These are phyloP conservation scores for Coelastrella sp. DNA, from an alignment of 139 green algal species.

Conservation along the genomic window DNA sequence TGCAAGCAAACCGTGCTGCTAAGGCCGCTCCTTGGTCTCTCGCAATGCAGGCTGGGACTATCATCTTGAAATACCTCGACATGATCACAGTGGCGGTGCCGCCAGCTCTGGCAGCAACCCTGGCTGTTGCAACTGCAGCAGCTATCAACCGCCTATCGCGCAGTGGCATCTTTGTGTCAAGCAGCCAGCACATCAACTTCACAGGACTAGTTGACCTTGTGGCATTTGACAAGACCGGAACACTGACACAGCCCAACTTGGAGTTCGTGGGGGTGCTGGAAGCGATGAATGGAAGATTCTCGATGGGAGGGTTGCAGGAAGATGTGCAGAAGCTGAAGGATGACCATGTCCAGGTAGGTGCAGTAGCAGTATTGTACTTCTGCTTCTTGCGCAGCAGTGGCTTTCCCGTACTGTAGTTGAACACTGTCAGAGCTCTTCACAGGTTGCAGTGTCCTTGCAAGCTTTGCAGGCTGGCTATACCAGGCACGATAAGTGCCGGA, in stretches of 20 bases:
- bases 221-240: slow-evolving; percentile 71
- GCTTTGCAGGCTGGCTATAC: too few relatives aligned
- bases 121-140: slow-evolving; percentile 61
- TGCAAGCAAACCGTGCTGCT: too few relatives aligned
- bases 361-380: too few relatives aligned
- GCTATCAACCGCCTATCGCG: slow-evolving; percentile 47
- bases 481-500: too few relatives aligned
- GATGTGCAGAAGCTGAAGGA: not conserved
- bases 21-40: not conserved
- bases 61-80: slow-evolving; percentile 53
- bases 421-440: too few relatives aligned
- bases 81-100: slow-evolving; percentile 68
- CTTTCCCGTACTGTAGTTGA: too few relatives aligned
- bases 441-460: too few relatives aligned
- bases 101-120: slow-evolving; percentile 60
- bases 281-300: not conserved
- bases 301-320: not conserved
- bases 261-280: not conserved
- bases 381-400: too few relatives aligned
- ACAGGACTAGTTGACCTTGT: slow-evolving; percentile 62
- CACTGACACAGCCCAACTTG: slow-evolving; percentile 48
- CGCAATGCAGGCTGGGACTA: not conserved
- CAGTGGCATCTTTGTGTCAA: slow-evolving; percentile 55
- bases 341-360: not conserved
- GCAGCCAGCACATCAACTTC: slow-evolving; percentile 45